phyloP scores from a whole-genome alignment of 2,329 filamentous ascomycete species.

The Calonectria pseudoturangicola region DNA sequence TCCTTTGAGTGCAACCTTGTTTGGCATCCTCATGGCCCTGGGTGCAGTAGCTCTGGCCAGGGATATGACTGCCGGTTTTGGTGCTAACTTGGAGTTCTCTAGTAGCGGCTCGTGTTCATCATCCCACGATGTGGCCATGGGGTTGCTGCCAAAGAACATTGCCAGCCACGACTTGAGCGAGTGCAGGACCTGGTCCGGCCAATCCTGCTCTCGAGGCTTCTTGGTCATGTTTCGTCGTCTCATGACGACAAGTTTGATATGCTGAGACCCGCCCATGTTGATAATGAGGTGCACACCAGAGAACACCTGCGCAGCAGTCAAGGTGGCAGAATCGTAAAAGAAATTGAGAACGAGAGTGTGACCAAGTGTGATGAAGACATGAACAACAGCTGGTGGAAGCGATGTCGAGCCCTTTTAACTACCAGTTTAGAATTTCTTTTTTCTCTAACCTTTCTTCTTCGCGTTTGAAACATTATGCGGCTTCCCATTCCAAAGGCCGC shows the following conservation, averaged over 20 bases:
- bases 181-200: slow-evolving; percentile 41
- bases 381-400: background rate
- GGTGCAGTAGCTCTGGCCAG: slow-evolving; percentile 66
- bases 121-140: slow-evolving; percentile 13
- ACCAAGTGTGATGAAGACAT: background rate
- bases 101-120: slow-evolving; percentile 53
- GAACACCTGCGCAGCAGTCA: background rate
- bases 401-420: slow-evolving; percentile 6
- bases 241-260: slow-evolving; percentile 46
- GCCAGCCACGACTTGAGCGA: slow-evolving; percentile 44
- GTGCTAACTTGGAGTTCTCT: slow-evolving; percentile 48
- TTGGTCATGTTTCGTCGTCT: slow-evolving; percentile 19
- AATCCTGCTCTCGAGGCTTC: slow-evolving; percentile 12
- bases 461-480: slow-evolving; percentile 3
- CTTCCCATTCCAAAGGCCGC: slow-evolving; percentile 23
- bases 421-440: slow-evolving; percentile 7
- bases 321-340: slow-evolving; percentile 30
- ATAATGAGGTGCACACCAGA: background rate
- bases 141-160: slow-evolving; percentile 5
- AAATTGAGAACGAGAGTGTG: background rate
- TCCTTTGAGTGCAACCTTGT: slow-evolving; percentile 46
- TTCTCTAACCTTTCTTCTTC: slow-evolving; percentile 2
- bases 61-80: slow-evolving; percentile 64
- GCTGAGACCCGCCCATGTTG: slow-evolving; percentile 39
- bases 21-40: slow-evolving; percentile 61